Evolutionary conservation across 2,329 filamentous ascomycete genomes (phyloP).

Genomic region (Hansfordia pulvinata): DNA sequence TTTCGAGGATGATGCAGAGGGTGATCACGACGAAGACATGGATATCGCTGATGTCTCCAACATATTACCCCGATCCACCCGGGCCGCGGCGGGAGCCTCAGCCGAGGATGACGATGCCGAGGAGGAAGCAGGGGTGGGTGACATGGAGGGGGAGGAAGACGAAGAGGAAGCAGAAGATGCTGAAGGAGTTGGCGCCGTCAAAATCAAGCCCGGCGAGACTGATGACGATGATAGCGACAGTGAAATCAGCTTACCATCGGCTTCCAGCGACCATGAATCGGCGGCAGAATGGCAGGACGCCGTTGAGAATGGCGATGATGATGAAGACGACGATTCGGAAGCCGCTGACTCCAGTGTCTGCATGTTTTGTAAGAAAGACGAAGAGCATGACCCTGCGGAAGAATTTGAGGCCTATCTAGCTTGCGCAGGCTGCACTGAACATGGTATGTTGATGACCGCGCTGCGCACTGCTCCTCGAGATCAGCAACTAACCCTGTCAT

Average conservation of each 20-base stretch:
- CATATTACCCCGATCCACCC: too few species aligned
- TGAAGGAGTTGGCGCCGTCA: constrained; percentile 43
- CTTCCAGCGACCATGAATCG: constrained; percentile 13
- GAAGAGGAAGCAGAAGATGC: constrained; percentile 26
- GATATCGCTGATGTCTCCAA: too few species aligned
- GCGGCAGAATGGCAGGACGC: constrained; percentile 16
- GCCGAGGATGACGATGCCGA: constrained; percentile 19
- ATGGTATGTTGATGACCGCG: constrained; percentile 46
- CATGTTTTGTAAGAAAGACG: constrained; percentile 72
- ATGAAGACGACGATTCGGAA: constrained; percentile 44
- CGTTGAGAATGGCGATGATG: constrained; percentile 21
- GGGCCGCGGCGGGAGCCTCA: too few species aligned
- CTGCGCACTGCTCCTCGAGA: constrained; percentile 5
- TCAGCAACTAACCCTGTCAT: constrained; percentile 26
- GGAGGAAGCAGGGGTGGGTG: constrained; percentile 18
- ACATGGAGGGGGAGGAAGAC: constrained; percentile 8
- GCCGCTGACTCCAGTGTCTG: constrained; percentile 28
- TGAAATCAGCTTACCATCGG: constrained; percentile 15
- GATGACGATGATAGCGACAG: constrained; percentile 27
- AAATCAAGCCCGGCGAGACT: constrained; percentile 37
- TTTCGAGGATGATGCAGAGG: constrained; percentile 27
- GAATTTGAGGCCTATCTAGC: constrained; percentile 69
- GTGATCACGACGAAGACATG: constrained; percentile 23
- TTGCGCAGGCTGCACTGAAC: constrained; percentile 67
- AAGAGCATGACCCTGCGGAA: constrained; percentile 69